Conservation (phyloP, 129 eudicot genomes). For the Ambrosia artemisiifolia region DNA sequence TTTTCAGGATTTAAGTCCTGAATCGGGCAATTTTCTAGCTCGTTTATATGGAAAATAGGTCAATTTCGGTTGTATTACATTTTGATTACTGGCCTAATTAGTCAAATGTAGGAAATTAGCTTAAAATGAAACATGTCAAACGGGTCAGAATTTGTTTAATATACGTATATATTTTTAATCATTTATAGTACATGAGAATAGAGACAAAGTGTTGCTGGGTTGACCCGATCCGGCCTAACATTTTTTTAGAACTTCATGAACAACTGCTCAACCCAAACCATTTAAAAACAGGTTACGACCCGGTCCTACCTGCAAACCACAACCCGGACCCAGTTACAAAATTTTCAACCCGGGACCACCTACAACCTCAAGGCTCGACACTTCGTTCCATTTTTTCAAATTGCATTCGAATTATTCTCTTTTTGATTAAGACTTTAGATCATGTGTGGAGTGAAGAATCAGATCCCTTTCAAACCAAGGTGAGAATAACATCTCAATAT, state of each 20-base stretch:
- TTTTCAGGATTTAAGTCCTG: not conserved
- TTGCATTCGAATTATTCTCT: not conserved
- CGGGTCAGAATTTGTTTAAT: not conserved
- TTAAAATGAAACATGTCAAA: not conserved
- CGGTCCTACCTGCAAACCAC: too few species aligned
- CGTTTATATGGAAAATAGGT: not conserved
- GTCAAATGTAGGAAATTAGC: not conserved
- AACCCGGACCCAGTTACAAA: not conserved
- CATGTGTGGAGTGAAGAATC: conserved; percentile 20
- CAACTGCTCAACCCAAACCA: not conserved
- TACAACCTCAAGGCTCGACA: not conserved
- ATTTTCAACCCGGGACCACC: not conserved
- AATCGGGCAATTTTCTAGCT: not conserved
- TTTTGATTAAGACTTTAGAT: not conserved
- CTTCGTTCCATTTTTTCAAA: not conserved
- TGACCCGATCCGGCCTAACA: not conserved
- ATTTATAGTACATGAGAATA: not conserved
- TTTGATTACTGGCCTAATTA: not conserved
- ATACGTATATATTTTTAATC: not conserved
- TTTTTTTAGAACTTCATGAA: not conserved
- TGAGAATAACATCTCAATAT: conserved; percentile 18
- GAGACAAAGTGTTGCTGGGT: not conserved
- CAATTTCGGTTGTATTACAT: not conserved
- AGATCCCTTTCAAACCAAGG: conserved; percentile 15
- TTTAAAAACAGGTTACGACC: not conserved